phyloP scores from a whole-genome alignment of 2,329 filamentous ascomycete genomes.

The Ceratocystis smalleyi region DNA sequence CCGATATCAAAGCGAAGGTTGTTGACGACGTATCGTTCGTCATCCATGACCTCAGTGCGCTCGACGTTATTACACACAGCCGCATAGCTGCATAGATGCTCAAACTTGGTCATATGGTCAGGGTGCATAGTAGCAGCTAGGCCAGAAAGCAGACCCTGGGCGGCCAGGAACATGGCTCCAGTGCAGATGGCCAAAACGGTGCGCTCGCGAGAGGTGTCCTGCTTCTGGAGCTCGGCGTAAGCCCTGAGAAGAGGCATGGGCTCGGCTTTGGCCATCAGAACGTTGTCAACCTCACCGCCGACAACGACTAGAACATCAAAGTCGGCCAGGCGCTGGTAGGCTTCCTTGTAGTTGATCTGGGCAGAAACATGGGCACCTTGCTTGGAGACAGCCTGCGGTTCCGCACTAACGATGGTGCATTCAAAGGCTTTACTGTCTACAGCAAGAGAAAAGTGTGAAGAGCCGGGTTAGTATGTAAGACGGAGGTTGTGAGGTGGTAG shows the following conservation, averaged over 20 bases:
- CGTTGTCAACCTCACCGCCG: slow-evolving; percentile 48
- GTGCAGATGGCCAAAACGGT: slow-evolving; percentile 69
- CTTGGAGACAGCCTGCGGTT: slow-evolving; percentile 39
- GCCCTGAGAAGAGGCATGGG: slow-evolving; percentile 58
- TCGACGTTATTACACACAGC: slow-evolving; percentile 54
- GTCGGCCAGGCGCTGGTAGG: slow-evolving; percentile 54
- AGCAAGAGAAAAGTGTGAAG: not conserved
- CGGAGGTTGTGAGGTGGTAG: not conserved
- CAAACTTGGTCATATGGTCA: slow-evolving; percentile 63
- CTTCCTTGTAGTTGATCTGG: slow-evolving; percentile 65
- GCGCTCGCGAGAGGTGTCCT: slow-evolving; percentile 63
- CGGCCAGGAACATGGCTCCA: slow-evolving; percentile 60
- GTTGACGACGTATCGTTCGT: slow-evolving; percentile 73
- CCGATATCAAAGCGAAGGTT: slow-evolving; percentile 77
- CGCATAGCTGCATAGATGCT: slow-evolving; percentile 64
- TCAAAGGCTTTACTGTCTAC: slow-evolving; percentile 43
- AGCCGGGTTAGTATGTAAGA: not conserved
- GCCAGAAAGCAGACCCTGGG: slow-evolving; percentile 62
- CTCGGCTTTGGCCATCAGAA: slow-evolving; percentile 53
- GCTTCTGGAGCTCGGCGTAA: slow-evolving; percentile 66
- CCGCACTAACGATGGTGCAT: slow-evolving; percentile 37
- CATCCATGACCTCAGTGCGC: slow-evolving; percentile 69
- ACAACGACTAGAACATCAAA: slow-evolving; percentile 69
- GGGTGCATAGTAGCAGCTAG: slow-evolving; percentile 71
- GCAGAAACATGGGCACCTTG: slow-evolving; percentile 56